Evolutionary conservation across 495 filamentous ascomycete species (phyloP).

Genomic region (Trichoderma orchidacearum): DNA sequence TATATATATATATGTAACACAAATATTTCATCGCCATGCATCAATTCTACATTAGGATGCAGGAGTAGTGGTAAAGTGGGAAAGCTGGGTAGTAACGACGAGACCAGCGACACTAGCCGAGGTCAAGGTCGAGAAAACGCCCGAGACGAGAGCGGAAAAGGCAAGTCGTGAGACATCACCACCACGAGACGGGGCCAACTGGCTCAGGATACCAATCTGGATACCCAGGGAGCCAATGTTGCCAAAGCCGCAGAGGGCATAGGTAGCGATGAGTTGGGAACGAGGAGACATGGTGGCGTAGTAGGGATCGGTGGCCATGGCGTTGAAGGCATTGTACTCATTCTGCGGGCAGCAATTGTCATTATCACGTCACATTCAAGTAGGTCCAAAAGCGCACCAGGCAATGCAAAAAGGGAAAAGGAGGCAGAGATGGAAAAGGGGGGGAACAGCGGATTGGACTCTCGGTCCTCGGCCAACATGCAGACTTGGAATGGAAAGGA

Average conservation of each 20-base stretch:
- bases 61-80: neutral
- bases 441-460: no score
- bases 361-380: slow-evolving; percentile 1
- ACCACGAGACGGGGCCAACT: slow-evolving; percentile 58
- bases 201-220: slow-evolving; percentile 73
- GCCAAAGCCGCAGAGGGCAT: slow-evolving; percentile 61
- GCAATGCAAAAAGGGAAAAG: neutral
- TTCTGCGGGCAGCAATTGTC: slow-evolving; percentile 23
- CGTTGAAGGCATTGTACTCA: slow-evolving; percentile 52
- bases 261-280: slow-evolving; percentile 59
- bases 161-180: slow-evolving; percentile 68
- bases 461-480: no score
- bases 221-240: slow-evolving; percentile 75
- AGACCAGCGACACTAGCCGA: slow-evolving; percentile 66
- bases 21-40: no score
- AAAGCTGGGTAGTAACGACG: slow-evolving; percentile 3
- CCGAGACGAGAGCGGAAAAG: slow-evolving; percentile 61
- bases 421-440: neutral
- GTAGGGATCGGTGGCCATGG: slow-evolving; percentile 27
- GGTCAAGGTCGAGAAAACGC: slow-evolving; percentile 66
- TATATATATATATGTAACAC: neutral
- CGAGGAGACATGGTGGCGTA: slow-evolving; percentile 50
- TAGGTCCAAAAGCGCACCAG: neutral
- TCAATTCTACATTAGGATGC: neutral
- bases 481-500: neutral